Conservation (phyloP, 257 asterid genomes). For the Ocimum tenuiflorum region DNA sequence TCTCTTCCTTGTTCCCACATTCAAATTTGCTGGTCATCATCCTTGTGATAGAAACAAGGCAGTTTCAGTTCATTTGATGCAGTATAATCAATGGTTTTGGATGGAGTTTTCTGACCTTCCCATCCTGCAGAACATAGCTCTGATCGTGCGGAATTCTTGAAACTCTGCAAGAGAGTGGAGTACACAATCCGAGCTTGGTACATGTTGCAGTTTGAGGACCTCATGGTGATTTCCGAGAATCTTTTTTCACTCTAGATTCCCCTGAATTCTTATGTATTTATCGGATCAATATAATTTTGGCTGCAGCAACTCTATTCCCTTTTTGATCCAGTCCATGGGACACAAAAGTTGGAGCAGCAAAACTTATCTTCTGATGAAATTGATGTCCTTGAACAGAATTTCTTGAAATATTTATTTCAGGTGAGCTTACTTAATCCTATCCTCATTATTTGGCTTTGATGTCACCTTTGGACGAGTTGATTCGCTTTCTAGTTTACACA, state of each 20-base stretch:
- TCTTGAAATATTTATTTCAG: slow-evolving; percentile 78
- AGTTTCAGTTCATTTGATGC: slow-evolving; percentile 14
- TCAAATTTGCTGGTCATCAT: no score
- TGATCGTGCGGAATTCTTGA: slow-evolving; percentile 86
- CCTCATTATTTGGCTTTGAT: neutral
- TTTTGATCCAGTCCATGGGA: slow-evolving; percentile 87
- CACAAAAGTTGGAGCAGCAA: slow-evolving; percentile 85
- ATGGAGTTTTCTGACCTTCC: neutral
- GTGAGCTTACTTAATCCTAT: slow-evolving; percentile 30
- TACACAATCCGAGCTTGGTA: slow-evolving; percentile 98
- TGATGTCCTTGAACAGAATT: slow-evolving; percentile 81
- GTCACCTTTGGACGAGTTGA: neutral
- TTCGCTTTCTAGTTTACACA: slow-evolving; percentile 3
- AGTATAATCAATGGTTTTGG: neutral
- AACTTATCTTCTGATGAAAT: slow-evolving; percentile 65
- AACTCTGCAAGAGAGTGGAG: slow-evolving; percentile 95
- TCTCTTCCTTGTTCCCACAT: no score
- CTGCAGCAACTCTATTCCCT: slow-evolving; percentile 93
- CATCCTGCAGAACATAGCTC: slow-evolving; percentile 60
- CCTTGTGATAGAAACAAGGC: neutral
- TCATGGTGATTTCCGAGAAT: slow-evolving; percentile 53
- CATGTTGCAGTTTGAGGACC: slow-evolving; percentile 93
- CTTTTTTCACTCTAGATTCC: neutral
- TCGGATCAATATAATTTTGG: slow-evolving; percentile 12
- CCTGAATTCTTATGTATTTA: neutral